Evolutionary conservation across 2,329 filamentous ascomycete genomes (phyloP), one percentile per base, ranked within the genome.

Genomic region (Tolypocladium tropicale): DNA sequence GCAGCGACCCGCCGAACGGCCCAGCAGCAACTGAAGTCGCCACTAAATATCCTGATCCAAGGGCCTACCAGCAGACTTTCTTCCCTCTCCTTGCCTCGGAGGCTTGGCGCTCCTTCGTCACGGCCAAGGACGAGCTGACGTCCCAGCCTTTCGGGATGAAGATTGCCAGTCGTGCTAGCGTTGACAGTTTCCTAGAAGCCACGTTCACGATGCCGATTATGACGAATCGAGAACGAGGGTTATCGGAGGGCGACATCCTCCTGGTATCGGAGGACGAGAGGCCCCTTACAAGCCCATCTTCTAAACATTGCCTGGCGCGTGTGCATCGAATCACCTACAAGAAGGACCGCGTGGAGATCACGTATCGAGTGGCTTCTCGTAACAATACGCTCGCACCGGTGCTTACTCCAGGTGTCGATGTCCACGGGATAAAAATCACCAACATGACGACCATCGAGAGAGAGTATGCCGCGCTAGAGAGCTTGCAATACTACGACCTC

Each of bases 381-480:
- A 83, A 79, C 57, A 82, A 85, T 53, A 78, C 85, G 37, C 78
- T 90, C 30, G 64, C 82, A 25, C 76, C 80, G 46, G 77, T 78
- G 30, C 78, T 97, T 51, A 80, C 82, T 41, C 88, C 90, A 0
- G 86, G 88, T 41, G 77, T 80, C 18, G 83, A 83, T 41, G 78
- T 96, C 0, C 81, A 84, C 64, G 91, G 85, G 2, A 78, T 89
- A 56, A 95, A 95, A 67, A 85, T 99, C 61, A 90, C 91, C 55
- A 96, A 93, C 58, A 88, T 99, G 76, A 95, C 88, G 2, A 94
- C 94, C 0, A 86, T 97, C 53, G 93, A 99, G 74, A 86, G 94
- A 69, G 94, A 99, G 72, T 99, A 92, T 69, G 94, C 91, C 56
- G 90, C 94, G 0, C 74, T 99, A 33, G 88, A 91, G 73, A 93